Evolutionary conservation across 1,284 basidiomycete genomes (phyloP).

Genomic region (Malassezia brasiliensis): DNA sequence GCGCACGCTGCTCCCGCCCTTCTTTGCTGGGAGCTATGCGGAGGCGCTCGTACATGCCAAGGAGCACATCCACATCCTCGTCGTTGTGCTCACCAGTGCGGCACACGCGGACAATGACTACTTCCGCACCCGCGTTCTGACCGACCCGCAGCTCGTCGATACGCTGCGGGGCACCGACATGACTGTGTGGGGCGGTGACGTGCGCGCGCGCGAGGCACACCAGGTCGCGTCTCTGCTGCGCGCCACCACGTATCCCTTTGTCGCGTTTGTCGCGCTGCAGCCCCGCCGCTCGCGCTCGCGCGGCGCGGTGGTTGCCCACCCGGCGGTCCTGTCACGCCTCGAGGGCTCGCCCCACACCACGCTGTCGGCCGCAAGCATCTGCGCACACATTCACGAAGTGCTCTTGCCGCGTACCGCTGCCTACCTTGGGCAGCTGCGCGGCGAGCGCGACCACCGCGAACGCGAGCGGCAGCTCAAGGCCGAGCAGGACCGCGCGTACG

Average conservation of each 20-base stretch:
- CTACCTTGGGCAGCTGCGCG: conserved; percentile 27
- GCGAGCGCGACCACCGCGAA: conserved; percentile 24
- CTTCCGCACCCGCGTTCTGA: conserved; percentile 76
- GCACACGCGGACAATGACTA: conserved; percentile 79
- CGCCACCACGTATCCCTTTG: conserved; percentile 79
- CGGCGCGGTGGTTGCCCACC: conserved; percentile 11
- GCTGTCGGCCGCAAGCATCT: conserved; percentile 23
- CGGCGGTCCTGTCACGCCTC: conserved; percentile 32
- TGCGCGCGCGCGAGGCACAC: conserved; percentile 70
- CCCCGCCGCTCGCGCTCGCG: conserved; percentile 50
- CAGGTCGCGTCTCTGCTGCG: conserved; percentile 75
- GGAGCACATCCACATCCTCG: conserved; percentile 63
- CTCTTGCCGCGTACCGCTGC: conserved; percentile 28
- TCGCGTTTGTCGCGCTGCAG: conserved; percentile 80
- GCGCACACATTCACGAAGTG: conserved; percentile 30
- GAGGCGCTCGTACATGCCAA: conserved; percentile 63
- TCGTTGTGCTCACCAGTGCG: conserved; percentile 72
- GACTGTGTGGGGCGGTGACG: conserved; percentile 73
- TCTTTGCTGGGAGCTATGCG: conserved; percentile 72
- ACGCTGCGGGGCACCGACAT: conserved; percentile 62
- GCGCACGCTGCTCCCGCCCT: conserved; percentile 46
- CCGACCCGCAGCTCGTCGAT: conserved; percentile 61
- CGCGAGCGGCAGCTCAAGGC: conserved; percentile 31
- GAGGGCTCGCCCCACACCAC: conserved; percentile 29
- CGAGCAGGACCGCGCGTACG: conserved; percentile 37